phyloP scores from a whole-genome alignment of 2,329 filamentous ascomycete species.

The Stachybotrys elegans region DNA sequence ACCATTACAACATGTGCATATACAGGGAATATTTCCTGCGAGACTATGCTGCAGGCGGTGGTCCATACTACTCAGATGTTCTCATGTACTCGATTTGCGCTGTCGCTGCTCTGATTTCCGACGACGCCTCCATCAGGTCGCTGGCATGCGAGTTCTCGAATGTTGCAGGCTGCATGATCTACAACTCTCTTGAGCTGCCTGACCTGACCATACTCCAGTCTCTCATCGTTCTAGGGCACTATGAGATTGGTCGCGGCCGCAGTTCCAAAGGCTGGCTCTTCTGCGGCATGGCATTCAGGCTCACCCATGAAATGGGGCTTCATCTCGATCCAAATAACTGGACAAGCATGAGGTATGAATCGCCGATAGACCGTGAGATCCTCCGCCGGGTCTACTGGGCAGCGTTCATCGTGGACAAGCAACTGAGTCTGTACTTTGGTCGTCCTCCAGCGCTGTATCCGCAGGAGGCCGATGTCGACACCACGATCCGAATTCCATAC shows the following conservation, averaged over 20 bases:
- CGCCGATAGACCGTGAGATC: conserved; percentile 33
- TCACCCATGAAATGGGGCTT: conserved; percentile 47
- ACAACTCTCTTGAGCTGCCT: conserved; percentile 34
- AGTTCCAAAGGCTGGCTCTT: conserved; percentile 46
- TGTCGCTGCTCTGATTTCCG: conserved; percentile 40
- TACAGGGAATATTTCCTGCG: conserved; percentile 46
- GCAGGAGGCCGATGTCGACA: conserved; percentile 42
- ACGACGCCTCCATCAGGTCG: conserved; percentile 38
- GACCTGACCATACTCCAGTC: conserved; percentile 42
- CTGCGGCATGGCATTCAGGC: conserved; percentile 46
- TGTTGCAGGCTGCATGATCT: background rate
- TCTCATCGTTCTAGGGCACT: conserved; percentile 38
- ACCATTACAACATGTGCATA: conserved; percentile 44
- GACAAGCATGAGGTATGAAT: conserved; percentile 25
- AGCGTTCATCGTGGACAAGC: conserved; percentile 44
- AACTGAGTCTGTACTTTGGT: conserved; percentile 46
- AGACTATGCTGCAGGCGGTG: conserved; percentile 40
- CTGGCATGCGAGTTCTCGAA: conserved; percentile 35
- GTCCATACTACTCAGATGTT: conserved; percentile 44
- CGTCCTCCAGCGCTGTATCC: conserved; percentile 44
- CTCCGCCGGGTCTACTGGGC: conserved; percentile 45
- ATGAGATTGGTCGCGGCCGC: conserved; percentile 41
- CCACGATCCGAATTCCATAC: conserved; percentile 43
- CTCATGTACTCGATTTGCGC: conserved; percentile 44
- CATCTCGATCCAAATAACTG: conserved; percentile 47